Conservation (phyloP, 1,139 yeast species). For the Diutina rugosa region DNA sequence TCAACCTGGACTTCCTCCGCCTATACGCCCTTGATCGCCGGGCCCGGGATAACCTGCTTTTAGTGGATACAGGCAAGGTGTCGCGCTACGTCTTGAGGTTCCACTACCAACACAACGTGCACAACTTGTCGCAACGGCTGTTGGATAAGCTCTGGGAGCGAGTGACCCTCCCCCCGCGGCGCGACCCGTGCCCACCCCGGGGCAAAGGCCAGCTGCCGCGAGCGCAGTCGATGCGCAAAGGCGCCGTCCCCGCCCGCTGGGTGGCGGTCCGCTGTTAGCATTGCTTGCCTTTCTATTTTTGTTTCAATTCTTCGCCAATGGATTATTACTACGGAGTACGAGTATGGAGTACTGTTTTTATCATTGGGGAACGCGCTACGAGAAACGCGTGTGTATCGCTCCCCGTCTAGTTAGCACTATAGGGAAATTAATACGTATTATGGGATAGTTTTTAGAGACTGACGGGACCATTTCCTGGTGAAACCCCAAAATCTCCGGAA, state of each 20-base stretch:
- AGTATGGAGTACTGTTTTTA: background rate
- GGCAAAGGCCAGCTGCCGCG: background rate
- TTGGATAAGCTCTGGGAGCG: slow-evolving; percentile 1
- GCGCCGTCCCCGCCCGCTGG: background rate
- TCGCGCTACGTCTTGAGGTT: background rate
- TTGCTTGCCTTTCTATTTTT: too few relatives aligned
- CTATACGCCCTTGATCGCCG: slow-evolving; percentile 1
- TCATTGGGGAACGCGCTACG: background rate
- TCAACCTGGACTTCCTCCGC: background rate
- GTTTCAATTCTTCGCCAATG: background rate
- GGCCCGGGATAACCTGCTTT: background rate
- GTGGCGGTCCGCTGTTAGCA: background rate
- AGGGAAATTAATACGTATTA: background rate
- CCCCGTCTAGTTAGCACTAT: background rate
- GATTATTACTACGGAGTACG: background rate
- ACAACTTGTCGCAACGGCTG: background rate
- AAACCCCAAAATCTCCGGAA: background rate
- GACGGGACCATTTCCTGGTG: background rate
- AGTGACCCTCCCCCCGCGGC: slow-evolving; percentile 1
- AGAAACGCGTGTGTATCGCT: background rate
- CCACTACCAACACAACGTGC: background rate
- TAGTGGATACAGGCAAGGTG: background rate
- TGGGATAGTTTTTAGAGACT: too few relatives aligned
- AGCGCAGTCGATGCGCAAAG: background rate
- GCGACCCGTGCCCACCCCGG: background rate